Percentiles rank a stretch among this genome's conserved stretches.
phyloP scores from a whole-genome alignment of 257 asterid genomes.

The Scutellaria galericulata region DNA sequence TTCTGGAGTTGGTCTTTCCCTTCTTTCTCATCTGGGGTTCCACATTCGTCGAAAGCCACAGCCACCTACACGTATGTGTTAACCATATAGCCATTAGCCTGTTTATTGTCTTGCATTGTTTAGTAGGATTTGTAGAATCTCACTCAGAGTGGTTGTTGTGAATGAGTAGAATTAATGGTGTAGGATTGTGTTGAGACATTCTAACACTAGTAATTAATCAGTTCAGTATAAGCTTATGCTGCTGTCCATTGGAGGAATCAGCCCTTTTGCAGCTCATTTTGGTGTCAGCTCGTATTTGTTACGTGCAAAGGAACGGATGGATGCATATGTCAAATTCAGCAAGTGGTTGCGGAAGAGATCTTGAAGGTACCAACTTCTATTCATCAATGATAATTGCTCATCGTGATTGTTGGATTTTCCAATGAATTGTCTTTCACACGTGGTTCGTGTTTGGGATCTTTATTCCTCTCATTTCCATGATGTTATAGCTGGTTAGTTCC shows the following conservation, averaged over 20 bases:
- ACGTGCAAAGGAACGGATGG: background rate
- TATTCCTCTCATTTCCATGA: too few species aligned
- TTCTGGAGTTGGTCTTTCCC: background rate
- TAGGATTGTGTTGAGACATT: background rate
- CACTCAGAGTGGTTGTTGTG: background rate
- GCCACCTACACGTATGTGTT: background rate
- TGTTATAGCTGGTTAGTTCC: too few species aligned
- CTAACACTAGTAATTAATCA: background rate
- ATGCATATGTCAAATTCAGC: background rate
- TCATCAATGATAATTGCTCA: too few species aligned
- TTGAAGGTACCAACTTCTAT: too few species aligned
- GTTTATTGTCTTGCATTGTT: background rate
- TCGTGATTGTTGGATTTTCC: too few species aligned
- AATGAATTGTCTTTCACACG: too few species aligned
- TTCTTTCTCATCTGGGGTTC: background rate
- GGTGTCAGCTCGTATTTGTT: background rate
- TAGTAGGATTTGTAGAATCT: background rate
- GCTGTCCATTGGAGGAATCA: background rate
- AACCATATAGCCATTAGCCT: background rate
- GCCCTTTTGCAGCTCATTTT: slow-evolving; percentile 3
- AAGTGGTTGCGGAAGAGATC: background rate
- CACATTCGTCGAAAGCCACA: background rate
- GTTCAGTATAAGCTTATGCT: background rate
- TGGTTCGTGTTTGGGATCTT: too few species aligned
- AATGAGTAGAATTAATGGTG: background rate